Base-by-base conservation (phyloP, 2,329 filamentous ascomycete genomes). In the Zasmidium cellare region DNA sequence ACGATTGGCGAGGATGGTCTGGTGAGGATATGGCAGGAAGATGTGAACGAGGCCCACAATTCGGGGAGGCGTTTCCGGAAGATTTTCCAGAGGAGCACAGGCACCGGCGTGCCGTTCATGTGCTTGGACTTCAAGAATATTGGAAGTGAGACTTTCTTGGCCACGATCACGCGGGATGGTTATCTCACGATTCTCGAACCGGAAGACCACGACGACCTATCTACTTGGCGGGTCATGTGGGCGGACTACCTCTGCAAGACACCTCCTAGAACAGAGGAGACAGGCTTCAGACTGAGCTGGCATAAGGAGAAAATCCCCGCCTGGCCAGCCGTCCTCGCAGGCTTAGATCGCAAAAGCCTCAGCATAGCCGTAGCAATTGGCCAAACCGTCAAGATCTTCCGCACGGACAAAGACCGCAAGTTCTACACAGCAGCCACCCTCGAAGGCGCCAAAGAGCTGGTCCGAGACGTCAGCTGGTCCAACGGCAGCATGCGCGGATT, bases 1-100 rank as follows among this genome's bases (percentile, higher is more conserved):
- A 96, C 90, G 54, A 89, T 97, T 59, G 91, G 90, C 62, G 89
- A 93, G 69, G 93, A 97, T 69, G 91, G 93, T 69, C 87, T 88
- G 73, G 91, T 96, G 79, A 91, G 92, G 72, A 82, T 97, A 64
- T 97, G 93, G 93, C 88, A 90, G 60, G 93, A 97, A 77, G 91
- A 97, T 75, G 87, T 89, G 16, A 89, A 87, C 1, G 89, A 94
- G 50, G 82, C 89, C 1, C 87, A 88, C 0, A 81, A 83, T 58
- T 86, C 84, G 35, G 91, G 92, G 28, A 86, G 89, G 28, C 87
- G 92, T 52, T 97, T 97, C 80, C 90, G 87, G 71, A 82, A 80
- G 76, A 78, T 90, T 79, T 77, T 82, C 76, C 72, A 86, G 78
- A 76, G 84, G 64, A 78, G 75, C 35, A 84, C 86, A 12, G 85